A percentile compares a stretch with the other conserved stretches of the same genome.
Evolutionary conservation across 345 rosid species (phyloP).

Genomic region (Eucalyptus grandis): DNA sequence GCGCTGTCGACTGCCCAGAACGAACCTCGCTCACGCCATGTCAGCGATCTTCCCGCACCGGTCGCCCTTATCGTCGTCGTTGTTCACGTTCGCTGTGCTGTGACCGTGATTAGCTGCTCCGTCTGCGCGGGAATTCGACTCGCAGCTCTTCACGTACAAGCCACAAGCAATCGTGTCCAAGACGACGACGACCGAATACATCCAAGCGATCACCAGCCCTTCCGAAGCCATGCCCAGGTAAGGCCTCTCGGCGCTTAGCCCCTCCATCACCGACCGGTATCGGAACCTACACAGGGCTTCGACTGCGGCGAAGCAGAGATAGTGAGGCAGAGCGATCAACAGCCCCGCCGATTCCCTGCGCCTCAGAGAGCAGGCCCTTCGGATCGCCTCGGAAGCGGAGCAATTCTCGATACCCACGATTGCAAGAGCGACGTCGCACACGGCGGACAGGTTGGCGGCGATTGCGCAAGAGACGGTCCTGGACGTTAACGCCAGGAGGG

Average conservation of each 20-base stretch:
- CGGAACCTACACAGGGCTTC: slow-evolving; percentile 18
- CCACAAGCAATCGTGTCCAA: slow-evolving; percentile 24
- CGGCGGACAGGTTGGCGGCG: not conserved
- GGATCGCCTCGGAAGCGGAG: slow-evolving; percentile 6
- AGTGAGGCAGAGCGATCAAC: slow-evolving; percentile 9
- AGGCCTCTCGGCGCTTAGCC: not conserved
- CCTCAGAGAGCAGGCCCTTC: slow-evolving; percentile 5
- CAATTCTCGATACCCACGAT: slow-evolving; percentile 1
- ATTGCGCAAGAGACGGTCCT: not conserved
- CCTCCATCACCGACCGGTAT: not conserved
- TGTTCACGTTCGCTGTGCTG: not conserved
- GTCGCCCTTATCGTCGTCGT: not conserved
- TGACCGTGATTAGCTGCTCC: not conserved
- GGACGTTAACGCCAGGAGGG: not conserved
- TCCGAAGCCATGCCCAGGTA: slow-evolving; percentile 4
- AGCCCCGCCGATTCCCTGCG: slow-evolving; percentile 2
- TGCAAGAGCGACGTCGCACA: slow-evolving; percentile 20
- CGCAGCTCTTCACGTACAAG: slow-evolving; percentile 7
- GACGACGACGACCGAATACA: slow-evolving; percentile 18
- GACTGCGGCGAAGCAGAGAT: slow-evolving; percentile 11
- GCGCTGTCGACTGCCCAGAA: not conserved
- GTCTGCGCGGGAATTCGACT: not conserved
- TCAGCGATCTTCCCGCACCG: not conserved
- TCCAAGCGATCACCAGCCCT: slow-evolving; percentile 10
- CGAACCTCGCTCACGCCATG: not conserved